Percentiles rank a stretch among this genome's conserved stretches.
phyloP scores from a whole-genome alignment of 225 moss, liverwort and hornwort species.

The Lunularia cruciata region DNA sequence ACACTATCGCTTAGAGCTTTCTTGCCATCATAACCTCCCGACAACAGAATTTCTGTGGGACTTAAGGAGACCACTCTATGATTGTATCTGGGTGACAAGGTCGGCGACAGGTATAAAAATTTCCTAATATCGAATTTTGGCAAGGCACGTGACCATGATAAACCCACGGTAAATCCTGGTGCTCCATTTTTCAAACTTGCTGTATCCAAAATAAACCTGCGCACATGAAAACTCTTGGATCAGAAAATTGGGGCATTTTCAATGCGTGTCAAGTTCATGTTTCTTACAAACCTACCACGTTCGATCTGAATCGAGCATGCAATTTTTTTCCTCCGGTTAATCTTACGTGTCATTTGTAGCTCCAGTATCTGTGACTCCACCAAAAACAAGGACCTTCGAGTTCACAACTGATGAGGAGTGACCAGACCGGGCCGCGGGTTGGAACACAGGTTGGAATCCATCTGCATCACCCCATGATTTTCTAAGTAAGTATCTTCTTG shows the following conservation, averaged over 20 bases:
- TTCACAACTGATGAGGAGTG: slow-evolving; percentile 48
- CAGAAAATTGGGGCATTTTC: too few relatives aligned
- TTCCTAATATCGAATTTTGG: slow-evolving; percentile 30
- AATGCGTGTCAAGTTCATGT: neutral
- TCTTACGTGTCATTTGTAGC: slow-evolving; percentile 55
- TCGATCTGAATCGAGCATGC: too few relatives aligned
- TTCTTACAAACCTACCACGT: neutral
- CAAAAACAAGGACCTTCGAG: slow-evolving; percentile 44
- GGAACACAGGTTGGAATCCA: too few relatives aligned
- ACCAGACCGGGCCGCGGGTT: slow-evolving; percentile 34
- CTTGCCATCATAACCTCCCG: slow-evolving; percentile 49
- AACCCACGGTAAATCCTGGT: slow-evolving; percentile 35
- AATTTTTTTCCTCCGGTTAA: neutral
- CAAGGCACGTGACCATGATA: slow-evolving; percentile 33
- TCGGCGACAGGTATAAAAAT: slow-evolving; percentile 52
- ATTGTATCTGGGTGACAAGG: slow-evolving; percentile 49
- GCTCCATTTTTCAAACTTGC: slow-evolving; percentile 38
- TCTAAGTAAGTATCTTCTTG: too few relatives aligned
- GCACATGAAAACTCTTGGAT: too few relatives aligned
- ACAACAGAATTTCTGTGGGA: slow-evolving; percentile 61
- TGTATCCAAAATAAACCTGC: slow-evolving; percentile 36
- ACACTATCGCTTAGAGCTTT: slow-evolving; percentile 44
- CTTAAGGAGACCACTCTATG: slow-evolving; percentile 52
- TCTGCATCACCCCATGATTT: too few relatives aligned
- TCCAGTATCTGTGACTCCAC: slow-evolving; percentile 48